Evolutionary conservation across 2,329 filamentous ascomycete species (phyloP).

Genomic region (Bipolaris sorokiniana): DNA sequence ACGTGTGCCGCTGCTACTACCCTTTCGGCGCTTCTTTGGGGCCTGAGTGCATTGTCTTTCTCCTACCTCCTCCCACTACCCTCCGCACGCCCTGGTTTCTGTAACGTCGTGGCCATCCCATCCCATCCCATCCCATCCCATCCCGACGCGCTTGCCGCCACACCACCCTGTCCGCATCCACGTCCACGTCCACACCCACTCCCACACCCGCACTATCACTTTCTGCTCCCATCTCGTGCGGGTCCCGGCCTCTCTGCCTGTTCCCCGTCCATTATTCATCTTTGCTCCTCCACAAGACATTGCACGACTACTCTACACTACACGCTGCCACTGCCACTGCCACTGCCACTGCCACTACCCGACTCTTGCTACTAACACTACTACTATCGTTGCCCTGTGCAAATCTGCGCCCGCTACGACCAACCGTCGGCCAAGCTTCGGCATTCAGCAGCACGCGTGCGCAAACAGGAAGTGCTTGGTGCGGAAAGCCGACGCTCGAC

Average conservation of each 20-base stretch:
- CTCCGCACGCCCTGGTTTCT: conserved; percentile 12
- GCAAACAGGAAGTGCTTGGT: conserved; percentile 29
- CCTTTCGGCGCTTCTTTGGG: background rate
- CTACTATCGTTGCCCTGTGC: background rate
- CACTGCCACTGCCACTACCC: background rate
- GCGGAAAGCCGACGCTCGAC: conserved; percentile 34
- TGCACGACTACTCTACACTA: background rate
- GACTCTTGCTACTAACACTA: background rate
- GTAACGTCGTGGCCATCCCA: conserved; percentile 21
- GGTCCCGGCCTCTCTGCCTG: conserved; percentile 20
- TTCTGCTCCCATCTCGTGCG: conserved; percentile 15
- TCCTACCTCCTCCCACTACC: background rate
- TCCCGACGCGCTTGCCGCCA: conserved; percentile 33
- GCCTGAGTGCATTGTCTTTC: conserved; percentile 1
- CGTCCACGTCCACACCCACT: background rate
- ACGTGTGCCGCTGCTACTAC: conserved; percentile 19
- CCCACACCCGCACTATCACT: background rate
- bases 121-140: conserved; percentile 13
- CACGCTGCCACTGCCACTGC: background rate
- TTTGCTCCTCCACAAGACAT: background rate
- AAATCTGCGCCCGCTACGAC: conserved; percentile 9
- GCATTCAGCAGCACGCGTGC: conserved; percentile 26
- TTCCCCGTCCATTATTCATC: conserved; percentile 5
- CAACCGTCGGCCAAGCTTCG: conserved; percentile 29
- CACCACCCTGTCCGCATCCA: conserved; percentile 16